Percentiles rank a stretch among this genome's conserved stretches.
phyloP scores from a whole-genome alignment of 306 rosid species.

The Erythrophleum fordii region DNA sequence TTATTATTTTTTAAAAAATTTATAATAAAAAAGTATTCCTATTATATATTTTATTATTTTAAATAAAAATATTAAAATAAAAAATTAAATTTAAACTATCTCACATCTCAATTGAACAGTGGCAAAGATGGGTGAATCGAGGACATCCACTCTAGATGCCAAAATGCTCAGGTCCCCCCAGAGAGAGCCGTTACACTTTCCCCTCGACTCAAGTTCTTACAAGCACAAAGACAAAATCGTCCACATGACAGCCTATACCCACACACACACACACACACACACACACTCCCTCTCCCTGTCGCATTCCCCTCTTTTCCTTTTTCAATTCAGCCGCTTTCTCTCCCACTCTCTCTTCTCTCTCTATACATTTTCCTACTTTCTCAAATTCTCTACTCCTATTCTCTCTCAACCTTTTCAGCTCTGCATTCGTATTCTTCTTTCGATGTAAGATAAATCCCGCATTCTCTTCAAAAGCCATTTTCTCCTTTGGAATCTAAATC shows the following conservation, averaged over 20 bases:
- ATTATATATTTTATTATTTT: no score
- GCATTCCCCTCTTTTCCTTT: not conserved
- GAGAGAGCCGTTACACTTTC: not conserved
- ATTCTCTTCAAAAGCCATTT: not conserved
- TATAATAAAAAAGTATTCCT: no score
- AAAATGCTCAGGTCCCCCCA: no score
- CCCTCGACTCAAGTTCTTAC: not conserved
- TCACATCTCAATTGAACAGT: no score
- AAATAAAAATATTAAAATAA: no score
- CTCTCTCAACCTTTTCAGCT: not conserved
- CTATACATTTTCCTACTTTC: not conserved
- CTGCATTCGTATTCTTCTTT: not conserved
- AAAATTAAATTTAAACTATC: no score
- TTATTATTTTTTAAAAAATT: no score
- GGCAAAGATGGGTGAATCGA: no score
- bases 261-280: not conserved
- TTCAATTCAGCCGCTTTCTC: not conserved
- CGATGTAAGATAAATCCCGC: constrained; percentile 9
- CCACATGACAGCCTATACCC: not conserved
- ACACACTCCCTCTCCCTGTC: not conserved
- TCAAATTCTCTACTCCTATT: not conserved
- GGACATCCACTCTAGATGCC: no score
- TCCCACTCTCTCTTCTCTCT: not conserved
- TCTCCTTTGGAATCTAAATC: not conserved
- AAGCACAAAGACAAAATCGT: not conserved